Base-by-base conservation (phyloP, 352 stramenopile genomes). In the Phytopythium helicoides region DNA sequence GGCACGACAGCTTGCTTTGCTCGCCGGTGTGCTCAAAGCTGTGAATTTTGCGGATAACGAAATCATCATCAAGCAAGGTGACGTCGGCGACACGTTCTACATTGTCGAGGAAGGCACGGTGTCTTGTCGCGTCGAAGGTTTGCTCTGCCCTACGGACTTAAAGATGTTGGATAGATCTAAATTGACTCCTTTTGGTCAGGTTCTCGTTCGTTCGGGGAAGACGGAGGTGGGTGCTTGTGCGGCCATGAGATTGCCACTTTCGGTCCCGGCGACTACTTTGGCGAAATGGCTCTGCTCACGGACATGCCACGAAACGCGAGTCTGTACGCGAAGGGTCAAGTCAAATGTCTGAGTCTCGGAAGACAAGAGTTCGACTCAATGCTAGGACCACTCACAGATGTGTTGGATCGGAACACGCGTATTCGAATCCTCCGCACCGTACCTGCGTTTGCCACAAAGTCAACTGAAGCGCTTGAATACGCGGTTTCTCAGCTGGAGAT, bases 271-370 rank as follows among this genome's bases (percentile, higher is more conserved):
- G 86, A 90, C 36, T 97, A 95, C 62, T 97, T 97, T 58, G 89
- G 90, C n/a, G 89, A 97, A 58, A 87, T 89, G 67, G 86, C 89
- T n/a, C 69, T 97, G 37, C 71, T 97, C n/a, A 86, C 85, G 40
- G 77, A 93, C 46, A 89, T 96, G 80, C 82, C 81, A 5, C 79
- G 87, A 15, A 91, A 91, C 37, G 79, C 77, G 33, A 91, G 73
- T 26, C 78, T 91, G 54, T 76, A 69, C 46, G 69, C 80, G 4
- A 80, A 87, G 52, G 76, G 76, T 8, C 28, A 58, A 2, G 80
- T 87, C 37, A 91, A 91, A 58, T 91, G 80, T 35, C 62, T 91
- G 12, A 82, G 64, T 23, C 71, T 92, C 21, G 76, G 66, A 2
- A 76, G 81, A 16, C 66, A 87, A 45, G 81, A 92, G 48, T 92